Evolutionary conservation across 2,329 filamentous ascomycete species (phyloP), one percentile per base, ranked within the genome.

Genomic region (Colletotrichum scovillei): DNA sequence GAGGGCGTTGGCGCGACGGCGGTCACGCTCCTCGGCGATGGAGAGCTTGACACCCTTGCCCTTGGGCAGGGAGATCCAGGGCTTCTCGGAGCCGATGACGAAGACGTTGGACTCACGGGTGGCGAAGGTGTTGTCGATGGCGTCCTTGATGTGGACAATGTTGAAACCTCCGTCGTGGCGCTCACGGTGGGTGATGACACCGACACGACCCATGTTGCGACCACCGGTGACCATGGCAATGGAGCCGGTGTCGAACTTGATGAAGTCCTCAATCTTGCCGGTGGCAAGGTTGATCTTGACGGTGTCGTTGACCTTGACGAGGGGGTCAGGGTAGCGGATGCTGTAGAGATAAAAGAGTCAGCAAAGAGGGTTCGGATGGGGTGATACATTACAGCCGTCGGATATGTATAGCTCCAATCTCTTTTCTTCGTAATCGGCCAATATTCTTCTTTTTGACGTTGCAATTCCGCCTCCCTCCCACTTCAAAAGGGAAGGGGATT

Each of bases 181-280:
- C 92, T 99, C 97, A 91, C 97, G 96, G 92, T 99, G 95, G 83
- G 97, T 98, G 90, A 99, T 97, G 87, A 98, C 96, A 94, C 97
- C 97, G 84, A 99, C 96, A 96, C 97, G 97, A 86, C 97, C 97
- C 96, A 98, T 99, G 95, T 99, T 99, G 86, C 96, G 97, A 92
- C 97, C 97, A 93, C 97, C 97, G 81, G 97, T 99, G 84, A 93
- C 94, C 96, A 99, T 99, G 87, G 94, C 95, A 82, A 99, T 95
- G 85, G 95, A 93, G 88, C 96, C 97, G 84, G 95, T 98, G 87
- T 99, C 97, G 89, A 99, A 99, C 89, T 93, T 94, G 92, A 98
- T 95, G 89, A 94, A 98, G 89, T 99, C 97, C 81, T 90, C 88
- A 89, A 99, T 97, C 93, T 98, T 99, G 91, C 97, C 97, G 78